A percentile compares a stretch with the other conserved stretches of the same genome.
Conservation (phyloP, 495 filamentous ascomycete genomes). For the Penicillium riverlandense region DNA sequence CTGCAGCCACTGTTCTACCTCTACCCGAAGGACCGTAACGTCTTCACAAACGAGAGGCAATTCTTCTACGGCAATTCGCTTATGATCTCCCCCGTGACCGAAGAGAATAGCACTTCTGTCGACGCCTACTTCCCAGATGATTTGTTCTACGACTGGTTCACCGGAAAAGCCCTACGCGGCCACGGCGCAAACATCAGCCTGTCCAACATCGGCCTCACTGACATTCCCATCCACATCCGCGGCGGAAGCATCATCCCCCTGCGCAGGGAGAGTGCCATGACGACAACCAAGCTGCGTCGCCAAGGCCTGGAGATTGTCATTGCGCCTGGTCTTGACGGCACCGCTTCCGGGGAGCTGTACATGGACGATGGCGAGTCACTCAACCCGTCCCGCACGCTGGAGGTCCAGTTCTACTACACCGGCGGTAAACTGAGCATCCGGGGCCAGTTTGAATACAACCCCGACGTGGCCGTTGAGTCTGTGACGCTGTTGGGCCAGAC, state of each 20-base stretch:
- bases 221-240: slow-evolving; percentile 67
- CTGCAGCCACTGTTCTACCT: slow-evolving; percentile 61
- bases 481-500: slow-evolving; percentile 44
- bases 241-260: slow-evolving; percentile 65
- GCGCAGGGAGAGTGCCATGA: slow-evolving; percentile 55
- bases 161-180: slow-evolving; percentile 50
- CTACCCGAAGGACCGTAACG: slow-evolving; percentile 61
- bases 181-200: slow-evolving; percentile 46
- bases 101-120: slow-evolving; percentile 57
- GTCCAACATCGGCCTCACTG: slow-evolving; percentile 47
- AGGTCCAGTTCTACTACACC: slow-evolving; percentile 48
- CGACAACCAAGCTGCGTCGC: slow-evolving; percentile 60
- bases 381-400: slow-evolving; percentile 37
- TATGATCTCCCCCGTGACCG: slow-evolving; percentile 63
- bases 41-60: slow-evolving; percentile 52
- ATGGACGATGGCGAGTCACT: slow-evolving; percentile 56
- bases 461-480: slow-evolving; percentile 43
- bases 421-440: slow-evolving; percentile 40
- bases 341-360: slow-evolving; percentile 48
- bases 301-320: slow-evolving; percentile 65
- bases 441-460: slow-evolving; percentile 46
- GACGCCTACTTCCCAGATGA: slow-evolving; percentile 68
- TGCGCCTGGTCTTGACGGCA: slow-evolving; percentile 46
- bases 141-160: slow-evolving; percentile 72
- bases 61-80: slow-evolving; percentile 66